These are phyloP conservation scores for Tillandsia leiboldiana DNA, from an alignment of 176 grass and related monocot genomes.

Conservation along the genomic window DNA sequence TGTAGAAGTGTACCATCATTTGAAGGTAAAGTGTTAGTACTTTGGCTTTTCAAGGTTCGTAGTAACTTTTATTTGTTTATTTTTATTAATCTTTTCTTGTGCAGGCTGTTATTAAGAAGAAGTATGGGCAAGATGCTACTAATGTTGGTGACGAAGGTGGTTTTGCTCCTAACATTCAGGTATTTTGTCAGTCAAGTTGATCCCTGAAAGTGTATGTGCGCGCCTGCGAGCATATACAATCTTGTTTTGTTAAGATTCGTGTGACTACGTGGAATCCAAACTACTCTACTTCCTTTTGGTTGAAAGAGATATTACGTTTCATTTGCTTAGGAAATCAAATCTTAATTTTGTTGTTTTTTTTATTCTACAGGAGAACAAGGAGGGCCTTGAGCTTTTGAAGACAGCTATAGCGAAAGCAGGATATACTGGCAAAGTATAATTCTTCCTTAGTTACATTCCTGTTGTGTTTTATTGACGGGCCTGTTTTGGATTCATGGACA, in stretches of 20 bases:
- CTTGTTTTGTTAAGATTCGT: too few species aligned
- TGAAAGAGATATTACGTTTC: background rate
- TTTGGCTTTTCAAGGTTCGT: background rate
- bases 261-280: too few species aligned
- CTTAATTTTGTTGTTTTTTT: background rate
- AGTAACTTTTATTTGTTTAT: background rate
- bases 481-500: background rate
- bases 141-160: conserved; percentile 98
- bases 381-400: conserved; percentile 95
- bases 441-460: background rate
- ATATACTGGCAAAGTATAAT: conserved; percentile 78
- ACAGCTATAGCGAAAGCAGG: conserved; percentile 84
- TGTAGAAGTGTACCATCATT: conserved; percentile 87
- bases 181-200: conserved; percentile 9
- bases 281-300: too few species aligned
- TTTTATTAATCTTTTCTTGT: background rate
- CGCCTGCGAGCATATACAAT: too few species aligned
- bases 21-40: conserved; percentile 41
- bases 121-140: conserved; percentile 93
- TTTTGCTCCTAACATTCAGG: conserved; percentile 99
- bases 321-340: background rate
- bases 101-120: conserved; percentile 96
- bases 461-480: background rate
- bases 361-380: conserved; percentile 72
- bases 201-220: background rate